Evolutionary conservation across 768 basidiomycete species (phyloP).

Genomic region (Ramaria sp.): DNA sequence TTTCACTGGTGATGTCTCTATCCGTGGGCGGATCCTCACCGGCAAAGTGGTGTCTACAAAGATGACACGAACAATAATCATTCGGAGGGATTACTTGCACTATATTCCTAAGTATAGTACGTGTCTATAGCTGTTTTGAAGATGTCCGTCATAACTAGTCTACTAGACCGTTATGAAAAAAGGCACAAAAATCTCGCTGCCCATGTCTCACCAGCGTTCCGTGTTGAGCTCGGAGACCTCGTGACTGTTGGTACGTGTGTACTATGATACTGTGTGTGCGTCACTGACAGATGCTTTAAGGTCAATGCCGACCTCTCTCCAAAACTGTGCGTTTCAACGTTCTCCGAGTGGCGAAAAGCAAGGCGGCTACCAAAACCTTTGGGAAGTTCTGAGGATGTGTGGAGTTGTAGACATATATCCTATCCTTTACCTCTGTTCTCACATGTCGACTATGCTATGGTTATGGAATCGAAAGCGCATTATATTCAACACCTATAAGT

Average conservation of each 20-base stretch:
- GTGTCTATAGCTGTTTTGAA: conserved; percentile 22
- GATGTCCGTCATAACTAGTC: conserved; percentile 7
- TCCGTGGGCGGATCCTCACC: conserved; percentile 97
- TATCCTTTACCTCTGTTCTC: neutral
- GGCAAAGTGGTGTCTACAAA: conserved; percentile 98
- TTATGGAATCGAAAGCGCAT: neutral
- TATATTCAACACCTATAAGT: too few relatives aligned
- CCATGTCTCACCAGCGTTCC: conserved; percentile 97
- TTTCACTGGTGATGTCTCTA: conserved; percentile 93
- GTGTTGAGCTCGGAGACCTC: conserved; percentile 86
- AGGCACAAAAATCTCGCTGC: conserved; percentile 97
- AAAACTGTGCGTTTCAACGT: conserved; percentile 99
- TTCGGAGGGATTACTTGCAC: conserved; percentile 90
- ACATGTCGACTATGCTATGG: conserved; percentile 6
- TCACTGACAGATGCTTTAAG: conserved; percentile 29
- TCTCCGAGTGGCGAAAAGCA: conserved; percentile 87
- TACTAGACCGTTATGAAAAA: conserved; percentile 91
- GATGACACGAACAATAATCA: conserved; percentile 98
- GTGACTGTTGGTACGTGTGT: conserved; percentile 83
- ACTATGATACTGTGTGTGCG: neutral
- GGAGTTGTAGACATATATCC: neutral
- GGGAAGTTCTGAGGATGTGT: conserved; percentile 67
- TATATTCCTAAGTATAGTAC: conserved; percentile 98
- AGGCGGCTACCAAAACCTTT: conserved; percentile 85
- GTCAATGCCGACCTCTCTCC: conserved; percentile 97